These are phyloP conservation scores for Schizosaccharomyces octosporus DNA, from an alignment of 805 yeast genomes.

Conservation along the genomic window DNA sequence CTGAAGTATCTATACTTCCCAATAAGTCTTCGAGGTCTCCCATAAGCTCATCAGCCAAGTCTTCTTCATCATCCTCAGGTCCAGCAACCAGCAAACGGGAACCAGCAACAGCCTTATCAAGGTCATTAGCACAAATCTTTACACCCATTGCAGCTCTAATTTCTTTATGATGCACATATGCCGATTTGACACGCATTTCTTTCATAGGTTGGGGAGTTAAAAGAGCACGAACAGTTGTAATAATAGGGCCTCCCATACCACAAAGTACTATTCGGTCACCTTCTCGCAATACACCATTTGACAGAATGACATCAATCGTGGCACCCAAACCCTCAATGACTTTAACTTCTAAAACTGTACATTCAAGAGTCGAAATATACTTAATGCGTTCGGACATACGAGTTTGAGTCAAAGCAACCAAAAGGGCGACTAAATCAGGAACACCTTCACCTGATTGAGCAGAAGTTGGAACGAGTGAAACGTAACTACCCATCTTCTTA, in stretches of 20 bases:
- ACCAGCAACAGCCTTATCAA: slow-evolving; percentile 97
- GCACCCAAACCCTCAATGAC: slow-evolving; percentile 97
- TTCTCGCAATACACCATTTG: slow-evolving; percentile 86
- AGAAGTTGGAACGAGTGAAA: slow-evolving; percentile 91
- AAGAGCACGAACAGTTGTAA: slow-evolving; percentile 82
- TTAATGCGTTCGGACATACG: slow-evolving; percentile 96
- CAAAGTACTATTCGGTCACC: slow-evolving; percentile 90
- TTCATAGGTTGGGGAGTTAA: slow-evolving; percentile 94
- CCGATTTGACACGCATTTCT: slow-evolving; percentile 90
- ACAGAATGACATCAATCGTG: slow-evolving; percentile 87
- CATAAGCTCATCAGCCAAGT: slow-evolving; percentile 93
- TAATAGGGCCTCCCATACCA: slow-evolving; percentile 96
- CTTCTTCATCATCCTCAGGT: slow-evolving; percentile 94
- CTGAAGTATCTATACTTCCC: slow-evolving; percentile 83
- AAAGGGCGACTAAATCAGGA: slow-evolving; percentile 88
- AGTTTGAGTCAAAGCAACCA: slow-evolving; percentile 86
- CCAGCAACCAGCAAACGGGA: slow-evolving; percentile 86
- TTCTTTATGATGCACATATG: slow-evolving; percentile 85
- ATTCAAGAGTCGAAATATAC: slow-evolving; percentile 83
- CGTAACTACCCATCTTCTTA: slow-evolving; percentile 77
- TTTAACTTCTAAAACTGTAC: slow-evolving; percentile 90
- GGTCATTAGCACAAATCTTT: slow-evolving; percentile 89
- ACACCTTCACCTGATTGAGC: slow-evolving; percentile 99
- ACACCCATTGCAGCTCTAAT: slow-evolving; percentile 98
- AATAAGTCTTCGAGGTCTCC: slow-evolving; percentile 85